phyloP scores from a whole-genome alignment of 257 asterid species.

The Coffea canephora region DNA sequence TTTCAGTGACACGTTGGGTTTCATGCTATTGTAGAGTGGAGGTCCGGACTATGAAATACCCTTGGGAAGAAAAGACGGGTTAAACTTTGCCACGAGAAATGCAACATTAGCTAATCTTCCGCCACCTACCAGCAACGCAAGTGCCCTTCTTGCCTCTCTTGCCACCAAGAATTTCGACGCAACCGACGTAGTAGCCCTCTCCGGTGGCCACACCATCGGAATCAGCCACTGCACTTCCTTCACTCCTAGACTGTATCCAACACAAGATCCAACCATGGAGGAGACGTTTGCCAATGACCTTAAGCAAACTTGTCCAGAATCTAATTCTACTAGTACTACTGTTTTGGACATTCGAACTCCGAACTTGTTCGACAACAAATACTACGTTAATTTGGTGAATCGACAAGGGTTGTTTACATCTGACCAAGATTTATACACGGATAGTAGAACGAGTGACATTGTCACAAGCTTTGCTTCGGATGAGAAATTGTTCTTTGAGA shows the following conservation, averaged over 20 bases:
- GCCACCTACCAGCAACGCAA: constrained; percentile 53
- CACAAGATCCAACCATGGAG: constrained; percentile 60
- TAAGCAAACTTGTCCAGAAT: constrained; percentile 40
- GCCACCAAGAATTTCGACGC: constrained; percentile 48
- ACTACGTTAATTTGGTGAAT: constrained; percentile 66
- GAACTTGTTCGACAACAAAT: constrained; percentile 50
- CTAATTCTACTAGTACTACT: constrained; percentile 45
- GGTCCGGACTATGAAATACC: constrained; percentile 63
- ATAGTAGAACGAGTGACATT: constrained; percentile 46
- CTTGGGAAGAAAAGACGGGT: constrained; percentile 61
- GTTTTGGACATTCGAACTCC: constrained; percentile 56
- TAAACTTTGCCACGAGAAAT: constrained; percentile 36
- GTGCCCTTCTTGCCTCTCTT: constrained; percentile 39
- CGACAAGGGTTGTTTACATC: constrained; percentile 71
- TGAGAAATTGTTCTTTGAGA: constrained; percentile 48
- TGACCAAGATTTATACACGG: constrained; percentile 69
- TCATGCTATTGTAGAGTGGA: constrained; percentile 39
- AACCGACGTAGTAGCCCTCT: constrained; percentile 69
- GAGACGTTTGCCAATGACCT: constrained; percentile 51
- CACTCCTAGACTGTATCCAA: constrained; percentile 64
- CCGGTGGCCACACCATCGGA: constrained; percentile 87
- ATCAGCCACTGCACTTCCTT: constrained; percentile 55
- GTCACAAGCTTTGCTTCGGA: constrained; percentile 56
- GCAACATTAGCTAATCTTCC: constrained; percentile 60
- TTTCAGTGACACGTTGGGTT: not conserved